These are phyloP conservation scores for Davidsoniella virescens DNA, from an alignment of 2,329 filamentous ascomycete species.

Conservation along the genomic window DNA sequence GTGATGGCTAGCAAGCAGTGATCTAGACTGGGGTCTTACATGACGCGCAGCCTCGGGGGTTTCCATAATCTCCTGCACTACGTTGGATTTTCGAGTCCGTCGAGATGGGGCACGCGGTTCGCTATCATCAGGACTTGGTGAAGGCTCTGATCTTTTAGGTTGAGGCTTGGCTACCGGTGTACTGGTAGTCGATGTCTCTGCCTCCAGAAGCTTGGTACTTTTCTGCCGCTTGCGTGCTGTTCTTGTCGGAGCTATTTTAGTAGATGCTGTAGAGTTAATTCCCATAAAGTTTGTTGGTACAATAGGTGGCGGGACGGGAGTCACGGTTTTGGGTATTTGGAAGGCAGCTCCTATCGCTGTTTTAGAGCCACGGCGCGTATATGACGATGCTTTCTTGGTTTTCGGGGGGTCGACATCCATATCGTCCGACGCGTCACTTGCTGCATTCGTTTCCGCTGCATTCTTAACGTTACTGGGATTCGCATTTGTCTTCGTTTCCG, in stretches of 20 bases:
- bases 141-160: too few species aligned
- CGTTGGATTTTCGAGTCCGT: too few species aligned
- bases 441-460: neutral
- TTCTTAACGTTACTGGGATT: neutral
- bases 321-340: neutral
- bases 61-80: too few species aligned
- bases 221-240: conserved; percentile 1
- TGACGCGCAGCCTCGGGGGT: too few species aligned
- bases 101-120: too few species aligned
- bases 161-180: too few species aligned
- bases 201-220: neutral
- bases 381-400: conserved; percentile 1
- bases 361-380: neutral
- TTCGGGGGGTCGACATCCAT: neutral
- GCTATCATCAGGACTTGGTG: too few species aligned
- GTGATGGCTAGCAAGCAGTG: too few species aligned
- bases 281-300: neutral
- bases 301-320: conserved; percentile 1
- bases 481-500: neutral
- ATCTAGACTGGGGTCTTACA: too few species aligned
- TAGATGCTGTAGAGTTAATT: neutral
- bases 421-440: conserved; percentile 1
- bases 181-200: neutral
- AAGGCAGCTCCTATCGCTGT: neutral
- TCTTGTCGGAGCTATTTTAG: neutral